A percentile compares a stretch with the other conserved stretches of the same genome.
Conservation (phyloP, 768 basidiomycete genomes). For the Tubosaeta brunneosetosa region DNA sequence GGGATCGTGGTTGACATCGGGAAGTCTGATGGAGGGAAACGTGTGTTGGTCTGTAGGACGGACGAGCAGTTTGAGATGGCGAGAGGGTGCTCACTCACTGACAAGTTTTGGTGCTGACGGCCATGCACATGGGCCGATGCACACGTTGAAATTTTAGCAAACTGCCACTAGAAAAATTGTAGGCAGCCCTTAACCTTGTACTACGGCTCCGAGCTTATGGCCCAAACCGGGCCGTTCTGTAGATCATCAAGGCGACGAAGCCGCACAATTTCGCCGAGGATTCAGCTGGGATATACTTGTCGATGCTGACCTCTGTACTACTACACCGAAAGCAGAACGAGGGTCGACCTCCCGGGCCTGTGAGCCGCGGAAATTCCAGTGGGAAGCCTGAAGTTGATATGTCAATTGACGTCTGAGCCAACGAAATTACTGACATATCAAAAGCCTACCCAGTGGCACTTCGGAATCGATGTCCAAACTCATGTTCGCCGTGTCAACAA, state of each 20-base stretch:
- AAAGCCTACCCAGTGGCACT: not conserved
- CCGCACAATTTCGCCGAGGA: not conserved
- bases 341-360: not conserved
- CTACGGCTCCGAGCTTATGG: not conserved
- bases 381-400: not conserved
- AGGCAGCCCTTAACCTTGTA: no score
- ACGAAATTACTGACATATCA: no score
- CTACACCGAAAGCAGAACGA: not conserved
- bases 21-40: slow-evolving; percentile 23
- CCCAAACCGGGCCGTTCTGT: not conserved
- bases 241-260: not conserved
- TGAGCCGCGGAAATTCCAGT: not conserved
- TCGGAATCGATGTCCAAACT: not conserved
- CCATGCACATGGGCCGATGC: not conserved
- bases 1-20: slow-evolving; percentile 49
- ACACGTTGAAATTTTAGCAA: not conserved
- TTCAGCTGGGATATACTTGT: not conserved
- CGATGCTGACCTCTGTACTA: not conserved
- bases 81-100: slow-evolving; percentile 30
- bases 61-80: slow-evolving; percentile 60
- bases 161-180: not conserved
- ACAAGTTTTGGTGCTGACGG: slow-evolving; percentile 14
- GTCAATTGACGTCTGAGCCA: not conserved
- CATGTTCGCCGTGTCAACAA: not conserved
- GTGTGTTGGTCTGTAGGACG: slow-evolving; percentile 58